Base-by-base conservation (phyloP, 1,139 yeast species). In the Tardiomyces digboiensis region DNA sequence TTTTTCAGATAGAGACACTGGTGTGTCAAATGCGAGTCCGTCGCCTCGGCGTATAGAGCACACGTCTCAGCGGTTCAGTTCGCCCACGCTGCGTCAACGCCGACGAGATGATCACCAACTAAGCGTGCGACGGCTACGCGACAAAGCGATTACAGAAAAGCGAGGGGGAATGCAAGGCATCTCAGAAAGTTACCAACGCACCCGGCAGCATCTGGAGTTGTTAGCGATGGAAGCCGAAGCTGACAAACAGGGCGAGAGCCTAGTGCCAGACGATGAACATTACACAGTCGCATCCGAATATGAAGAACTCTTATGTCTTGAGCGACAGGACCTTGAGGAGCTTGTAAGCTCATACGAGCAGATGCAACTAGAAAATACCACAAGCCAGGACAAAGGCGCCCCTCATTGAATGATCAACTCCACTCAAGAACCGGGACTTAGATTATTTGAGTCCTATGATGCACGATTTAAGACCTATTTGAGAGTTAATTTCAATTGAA, bases 101-200 rank as follows among this genome's bases (percentile, higher is more conserved):
- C 33, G 33, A 5, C 33, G 33, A 8, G 33, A 26, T 16, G 33
- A 26, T 5, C 33, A 26, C 33, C 33, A 26, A 16, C 33, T n/a
- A 8, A 26, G 33, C 10, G 16, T 26, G 5, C 33, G 14, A 8
- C 33, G 33, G 8, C 12, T 46, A 18, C 45, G 56, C 7, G 46
- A 48, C 13, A 41, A 36, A 18, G 39, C 44, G 3, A 52, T 53
- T 16, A 22, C 48, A 29, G 39, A 40, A 7, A 49, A 50, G 7
- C 46, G 55, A 14, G 56, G 56, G 7, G 56, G 56, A 10, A 20
- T 43, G 16, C 48, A 45, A 12, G 23, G 38, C 12, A 52, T 52
- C 52, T 44, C 40, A n/a, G 47, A 44, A 18, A 46, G 50, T 14
- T 47, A 46, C 39, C 38, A 49, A 12, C 42, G 42, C n/a, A 39